Percentiles rank a stretch among this genome's conserved stretches.
phyloP scores from a whole-genome alignment of 306 rosid genomes.

The Begonia loranthoides region DNA sequence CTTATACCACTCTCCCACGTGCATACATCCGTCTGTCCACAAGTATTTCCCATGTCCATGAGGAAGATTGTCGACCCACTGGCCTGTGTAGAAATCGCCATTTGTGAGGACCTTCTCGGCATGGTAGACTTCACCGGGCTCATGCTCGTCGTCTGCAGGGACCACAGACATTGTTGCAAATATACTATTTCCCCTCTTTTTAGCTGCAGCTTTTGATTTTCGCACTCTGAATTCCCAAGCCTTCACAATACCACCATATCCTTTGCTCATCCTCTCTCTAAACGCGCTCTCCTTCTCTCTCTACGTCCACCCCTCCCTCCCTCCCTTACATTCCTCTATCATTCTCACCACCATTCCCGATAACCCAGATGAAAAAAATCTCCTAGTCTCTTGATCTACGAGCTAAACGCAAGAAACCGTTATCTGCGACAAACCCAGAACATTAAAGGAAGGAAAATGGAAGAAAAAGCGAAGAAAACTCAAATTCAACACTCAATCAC shows the following conservation, averaged over 20 bases:
- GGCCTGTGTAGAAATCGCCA: conserved; percentile 77
- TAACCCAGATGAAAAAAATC: conserved; percentile 17
- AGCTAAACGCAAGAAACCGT: conserved; percentile 7
- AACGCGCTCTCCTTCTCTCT: conserved; percentile 9
- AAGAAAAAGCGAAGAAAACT: conserved; percentile 6
- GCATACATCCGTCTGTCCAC: conserved; percentile 96
- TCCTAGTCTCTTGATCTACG: neutral
- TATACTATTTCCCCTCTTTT: conserved; percentile 46
- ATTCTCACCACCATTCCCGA: conserved; percentile 24
- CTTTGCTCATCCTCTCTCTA: conserved; percentile 62
- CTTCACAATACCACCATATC: conserved; percentile 35
- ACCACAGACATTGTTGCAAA: conserved; percentile 70
- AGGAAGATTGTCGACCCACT: conserved; percentile 38
- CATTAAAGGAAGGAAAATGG: conserved; percentile 11
- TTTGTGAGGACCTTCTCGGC: conserved; percentile 49
- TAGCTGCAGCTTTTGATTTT: conserved; percentile 32
- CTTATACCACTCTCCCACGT: conserved; percentile 64
- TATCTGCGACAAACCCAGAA: conserved; percentile 22
- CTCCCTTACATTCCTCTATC: conserved; percentile 7
- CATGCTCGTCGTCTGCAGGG: conserved; percentile 63
- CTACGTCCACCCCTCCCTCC: conserved; percentile 5
- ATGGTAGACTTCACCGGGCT: conserved; percentile 15
- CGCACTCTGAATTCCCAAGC: conserved; percentile 55
- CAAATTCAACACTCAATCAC: conserved; percentile 10
- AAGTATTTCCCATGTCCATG: conserved; percentile 70